Base-by-base conservation (phyloP, 177 flowering plant species). In the Vitis hybrid region DNA sequence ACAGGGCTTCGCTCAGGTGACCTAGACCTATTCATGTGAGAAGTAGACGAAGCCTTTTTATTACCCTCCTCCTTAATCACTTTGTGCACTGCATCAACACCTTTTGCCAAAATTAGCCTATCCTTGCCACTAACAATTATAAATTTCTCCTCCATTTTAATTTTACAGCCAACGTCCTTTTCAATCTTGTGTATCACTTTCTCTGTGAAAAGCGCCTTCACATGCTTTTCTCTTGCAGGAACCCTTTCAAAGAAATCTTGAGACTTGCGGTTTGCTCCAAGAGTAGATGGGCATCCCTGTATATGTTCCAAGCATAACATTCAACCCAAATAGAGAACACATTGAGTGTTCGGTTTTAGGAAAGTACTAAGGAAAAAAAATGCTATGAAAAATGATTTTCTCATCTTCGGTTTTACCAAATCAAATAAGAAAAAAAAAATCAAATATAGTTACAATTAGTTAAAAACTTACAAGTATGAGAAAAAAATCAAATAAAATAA, bases 211-310 rank as follows among this genome's bases (percentile, higher is more conserved):
- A 92, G 89, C 17, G 88, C 89, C 77, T 80, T 88, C 18, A 96
- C 85, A 75, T 92, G 90, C 58, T 78, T 85, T 5, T 96, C 99
- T 71, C 99, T 89, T 4, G 97, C 98, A 56, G 97, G 84, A 12
- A 96, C 90, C 76, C 98, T 87, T 76, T 96, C 93, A 81, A 96
- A 87, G 81, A 94, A 92, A 76, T 96, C 97, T 81, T 91, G 94
- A n/a, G 97, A 90, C 83, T 89, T 96, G 66, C 99, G 97, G 69
- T 82, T 92, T 59, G 95, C 90, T 77, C 99, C 99, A 73, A 96
- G 97, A 15, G 99, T 96, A 31, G 97, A 83, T 49, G 99, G 99
- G 71, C 99, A 96, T 1, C 99, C 99, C 99, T 96, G 75, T 52
- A 68, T 28, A 80, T 18, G 62, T 54, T 4, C 55, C 61, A 18